A percentile compares a stretch with the other conserved stretches of the same genome.
Conservation (phyloP, 1,284 basidiomycete genomes). For the Apiotrichum mycotoxinovorans region DNA sequence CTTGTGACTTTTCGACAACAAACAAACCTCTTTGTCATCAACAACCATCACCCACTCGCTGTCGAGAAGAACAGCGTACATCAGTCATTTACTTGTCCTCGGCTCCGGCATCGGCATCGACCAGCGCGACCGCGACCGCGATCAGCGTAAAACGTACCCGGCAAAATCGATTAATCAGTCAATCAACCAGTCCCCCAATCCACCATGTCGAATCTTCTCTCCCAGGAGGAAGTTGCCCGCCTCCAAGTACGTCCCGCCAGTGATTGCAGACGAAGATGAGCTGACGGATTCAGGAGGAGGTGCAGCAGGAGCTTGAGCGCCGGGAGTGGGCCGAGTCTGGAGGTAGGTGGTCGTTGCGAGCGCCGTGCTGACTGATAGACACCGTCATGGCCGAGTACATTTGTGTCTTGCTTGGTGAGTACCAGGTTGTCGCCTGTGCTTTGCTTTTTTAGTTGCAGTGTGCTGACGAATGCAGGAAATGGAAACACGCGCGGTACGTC, state of each 20-base stretch:
- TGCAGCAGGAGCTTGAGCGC: constrained; percentile 42
- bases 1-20: no score
- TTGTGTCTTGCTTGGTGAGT: constrained; percentile 43
- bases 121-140: background rate
- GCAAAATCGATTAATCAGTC: no score
- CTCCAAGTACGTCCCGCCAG: constrained; percentile 8
- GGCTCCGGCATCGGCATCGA: background rate
- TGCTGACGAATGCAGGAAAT: constrained; percentile 28
- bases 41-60: no score
- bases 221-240: constrained; percentile 4
- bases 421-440: background rate
- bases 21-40: no score
- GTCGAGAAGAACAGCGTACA: no score
- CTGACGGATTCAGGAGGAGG: constrained; percentile 28
- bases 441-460: background rate
- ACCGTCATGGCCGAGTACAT: constrained; percentile 49
- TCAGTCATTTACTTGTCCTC: no score
- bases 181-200: background rate
- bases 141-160: no score
- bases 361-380: constrained; percentile 21
- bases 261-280: background rate
- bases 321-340: constrained; percentile 46
- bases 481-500: constrained; percentile 37
- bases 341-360: constrained; percentile 21
- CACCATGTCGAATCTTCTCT: constrained; percentile 9